Conservation (phyloP, 352 stramenopile genomes). For the Phytophthora pisi region DNA sequence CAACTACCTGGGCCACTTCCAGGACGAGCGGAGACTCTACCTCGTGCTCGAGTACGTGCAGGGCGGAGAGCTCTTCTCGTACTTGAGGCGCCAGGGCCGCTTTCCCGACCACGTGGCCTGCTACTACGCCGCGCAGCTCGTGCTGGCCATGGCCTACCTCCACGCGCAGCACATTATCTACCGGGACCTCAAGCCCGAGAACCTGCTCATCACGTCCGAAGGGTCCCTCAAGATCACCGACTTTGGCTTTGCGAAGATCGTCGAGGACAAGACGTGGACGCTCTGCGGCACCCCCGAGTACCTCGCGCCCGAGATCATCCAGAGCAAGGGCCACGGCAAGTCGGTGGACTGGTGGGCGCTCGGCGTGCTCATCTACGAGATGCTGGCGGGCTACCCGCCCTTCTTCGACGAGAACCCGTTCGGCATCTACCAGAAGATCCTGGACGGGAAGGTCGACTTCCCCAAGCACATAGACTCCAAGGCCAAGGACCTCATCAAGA, state of each 20-base stretch:
- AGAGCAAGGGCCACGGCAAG: constrained; percentile 90
- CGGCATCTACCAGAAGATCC: constrained; percentile 95
- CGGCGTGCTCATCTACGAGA: constrained; percentile 92
- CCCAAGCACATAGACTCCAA: constrained; percentile 91
- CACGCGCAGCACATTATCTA: constrained; percentile 94
- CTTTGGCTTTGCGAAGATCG: constrained; percentile 95
- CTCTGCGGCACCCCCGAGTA: constrained; percentile 95
- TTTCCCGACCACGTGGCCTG: constrained; percentile 86
- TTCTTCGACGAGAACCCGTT: constrained; percentile 95
- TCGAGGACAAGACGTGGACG: constrained; percentile 91
- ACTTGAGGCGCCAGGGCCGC: constrained; percentile 81
- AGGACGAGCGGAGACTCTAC: constrained; percentile 91
- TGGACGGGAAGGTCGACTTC: constrained; percentile 91
- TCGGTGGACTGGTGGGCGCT: constrained; percentile 93
- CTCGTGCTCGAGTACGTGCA: constrained; percentile 93
- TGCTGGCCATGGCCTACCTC: constrained; percentile 89
- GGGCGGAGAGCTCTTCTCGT: constrained; percentile 93
- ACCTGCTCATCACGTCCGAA: constrained; percentile 90
- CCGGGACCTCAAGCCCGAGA: constrained; percentile 93
- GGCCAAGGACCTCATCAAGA: constrained; percentile 92
- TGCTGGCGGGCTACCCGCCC: constrained; percentile 89
- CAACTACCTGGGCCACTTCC: constrained; percentile 86
- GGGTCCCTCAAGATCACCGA: constrained; percentile 94
- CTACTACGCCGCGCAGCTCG: constrained; percentile 90
- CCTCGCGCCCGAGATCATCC: constrained; percentile 93